Base-by-base conservation (phyloP, 2,329 filamentous ascomycete genomes). In the Cryphonectria radicalis region DNA sequence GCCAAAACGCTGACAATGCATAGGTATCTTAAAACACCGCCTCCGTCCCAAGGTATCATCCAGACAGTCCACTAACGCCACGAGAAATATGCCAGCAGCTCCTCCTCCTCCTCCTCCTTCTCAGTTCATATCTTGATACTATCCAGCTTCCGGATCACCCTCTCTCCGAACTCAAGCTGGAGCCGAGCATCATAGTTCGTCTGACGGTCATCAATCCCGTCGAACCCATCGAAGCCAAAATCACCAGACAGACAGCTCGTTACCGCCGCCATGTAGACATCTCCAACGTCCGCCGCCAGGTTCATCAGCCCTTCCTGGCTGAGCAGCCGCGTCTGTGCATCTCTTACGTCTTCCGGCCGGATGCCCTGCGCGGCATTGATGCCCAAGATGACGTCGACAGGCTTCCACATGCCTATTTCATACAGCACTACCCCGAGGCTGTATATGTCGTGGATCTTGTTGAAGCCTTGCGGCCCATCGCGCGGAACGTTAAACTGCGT, bases 361-460 rank as follows among this genome's bases (percentile, higher is more conserved):
- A 70, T 46, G 10, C 65, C 69, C 11, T 35, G 8, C 22, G 35
- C 37, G 37, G 43, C 22, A 2, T 42, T 28, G 57, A 70, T 46
- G 1, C 69, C 70, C 55, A 86, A 67, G 7, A 86, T 77, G 25
- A 69, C 68, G 25, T 84, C 79, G 50, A 87, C 80, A 1, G 82
- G 81, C 71, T 81, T 77, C 85, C 85, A 87, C 73, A 83, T 80
- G 3, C 83, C 84, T n/a, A 88, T 82, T 74, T 88, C 85, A 5
- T 86, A 75, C 37, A 88, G 74, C 19, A 87, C 76, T 13, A 87
- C 75, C 1, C 85, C 86, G 0, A 88, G 78, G 32, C 81, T 81
- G 74, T 87, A 87, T 25, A 88, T 75, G 73, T 88, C 86, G 70
- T 83, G 84, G 32, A 50, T 10, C 37, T 67, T 63, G 35, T 35